phyloP scores from a whole-genome alignment of 2,329 filamentous ascomycete species.

The Ophiosphaerella herpotricha region DNA sequence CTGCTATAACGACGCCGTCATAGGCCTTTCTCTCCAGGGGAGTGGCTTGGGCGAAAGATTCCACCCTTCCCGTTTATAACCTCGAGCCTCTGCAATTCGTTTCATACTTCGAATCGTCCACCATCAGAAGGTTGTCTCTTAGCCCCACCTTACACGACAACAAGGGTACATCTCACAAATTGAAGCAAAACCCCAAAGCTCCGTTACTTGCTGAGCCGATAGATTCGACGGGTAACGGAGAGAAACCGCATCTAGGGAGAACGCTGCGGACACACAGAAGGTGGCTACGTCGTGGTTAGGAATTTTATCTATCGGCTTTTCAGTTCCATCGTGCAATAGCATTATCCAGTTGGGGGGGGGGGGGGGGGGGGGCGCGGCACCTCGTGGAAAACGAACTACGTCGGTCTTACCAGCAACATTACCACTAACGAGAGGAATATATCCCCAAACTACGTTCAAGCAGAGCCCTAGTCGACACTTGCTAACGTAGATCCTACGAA shows the following conservation, averaged over 20 bases:
- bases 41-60: conserved; percentile 45
- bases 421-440: conserved; percentile 12
- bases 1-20: conserved; percentile 51
- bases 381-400: too few relatives aligned
- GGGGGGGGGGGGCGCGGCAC: too few relatives aligned
- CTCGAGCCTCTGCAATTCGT: conserved; percentile 14
- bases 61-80: conserved; percentile 24
- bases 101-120: conserved; percentile 22
- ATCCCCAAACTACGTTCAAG: conserved; percentile 16
- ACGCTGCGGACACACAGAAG: too few relatives aligned
- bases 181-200: neutral
- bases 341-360: too few relatives aligned
- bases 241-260: too few relatives aligned
- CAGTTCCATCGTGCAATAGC: too few relatives aligned
- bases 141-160: conserved; percentile 6
- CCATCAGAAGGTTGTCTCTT: conserved; percentile 15
- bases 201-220: neutral
- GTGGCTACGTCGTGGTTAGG: too few relatives aligned
- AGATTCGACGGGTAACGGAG: too few relatives aligned
- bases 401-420: too few relatives aligned
- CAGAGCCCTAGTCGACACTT: conserved; percentile 27
- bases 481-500: conserved; percentile 22
- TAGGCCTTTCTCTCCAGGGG: conserved; percentile 54
- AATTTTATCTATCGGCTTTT: too few relatives aligned
- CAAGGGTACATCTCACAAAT: conserved; percentile 13